Conservation (phyloP, 129 eudicot genomes). For the Artemisia argyi region DNA sequence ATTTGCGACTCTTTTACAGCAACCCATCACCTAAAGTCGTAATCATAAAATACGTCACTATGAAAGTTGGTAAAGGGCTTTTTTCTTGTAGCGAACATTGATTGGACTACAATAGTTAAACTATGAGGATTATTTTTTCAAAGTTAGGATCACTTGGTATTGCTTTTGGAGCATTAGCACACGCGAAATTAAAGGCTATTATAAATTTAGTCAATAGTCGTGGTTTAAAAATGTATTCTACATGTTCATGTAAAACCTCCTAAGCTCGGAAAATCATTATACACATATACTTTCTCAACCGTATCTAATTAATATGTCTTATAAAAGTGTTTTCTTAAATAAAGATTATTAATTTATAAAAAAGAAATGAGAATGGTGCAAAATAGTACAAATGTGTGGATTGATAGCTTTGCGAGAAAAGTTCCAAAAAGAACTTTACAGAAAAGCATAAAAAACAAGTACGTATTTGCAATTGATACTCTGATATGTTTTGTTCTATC, state of each 20-base stretch:
- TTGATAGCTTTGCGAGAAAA: not conserved
- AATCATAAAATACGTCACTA: too few relatives aligned
- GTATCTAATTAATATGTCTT: not conserved
- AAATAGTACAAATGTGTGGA: constrained; percentile 36
- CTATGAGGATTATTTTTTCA: too few relatives aligned
- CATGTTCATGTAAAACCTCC: not conserved
- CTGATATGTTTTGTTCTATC: not conserved
- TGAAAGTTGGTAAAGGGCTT: too few relatives aligned
- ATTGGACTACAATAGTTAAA: too few relatives aligned
- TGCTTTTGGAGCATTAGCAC: too few relatives aligned
- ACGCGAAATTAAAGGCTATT: too few relatives aligned
- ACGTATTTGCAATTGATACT: constrained; percentile 2
- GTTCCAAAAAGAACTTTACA: constrained; percentile 6
- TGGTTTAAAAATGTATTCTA: too few relatives aligned
- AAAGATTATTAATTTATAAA: not conserved
- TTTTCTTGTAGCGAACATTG: too few relatives aligned
- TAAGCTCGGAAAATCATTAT: not conserved
- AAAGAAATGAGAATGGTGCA: constrained; percentile 3
- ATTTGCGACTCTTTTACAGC: too few relatives aligned
- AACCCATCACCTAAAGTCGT: too few relatives aligned
- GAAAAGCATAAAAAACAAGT: not conserved
- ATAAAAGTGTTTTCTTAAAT: constrained; percentile 1
- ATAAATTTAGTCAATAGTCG: too few relatives aligned
- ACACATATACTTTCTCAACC: not conserved
- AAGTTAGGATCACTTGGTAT: too few relatives aligned